Base-by-base conservation (phyloP, 306 rosid genomes). In the Canavalia ensiformis region DNA sequence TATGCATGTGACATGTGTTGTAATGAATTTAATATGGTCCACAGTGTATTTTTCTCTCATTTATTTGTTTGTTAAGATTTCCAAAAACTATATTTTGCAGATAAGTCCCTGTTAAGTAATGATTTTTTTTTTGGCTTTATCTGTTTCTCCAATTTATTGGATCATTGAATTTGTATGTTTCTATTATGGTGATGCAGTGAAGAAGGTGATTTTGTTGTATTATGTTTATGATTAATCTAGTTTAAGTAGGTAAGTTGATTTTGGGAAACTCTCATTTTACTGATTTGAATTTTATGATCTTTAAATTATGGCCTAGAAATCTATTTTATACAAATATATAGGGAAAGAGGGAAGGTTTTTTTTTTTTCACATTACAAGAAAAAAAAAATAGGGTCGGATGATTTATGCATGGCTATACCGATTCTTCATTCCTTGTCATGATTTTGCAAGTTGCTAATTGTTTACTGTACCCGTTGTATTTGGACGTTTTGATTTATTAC, bases 381-480 rank as follows among this genome's bases (percentile, higher is more conserved):
- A 52, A 18, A 57, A 39, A 30, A 28, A 8, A 12, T 52, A 70
- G 37, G 45, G 71, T 59, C 71, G 25, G n/a, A 70, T 70, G n/a
- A 45, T 73, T 44, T 29, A 59, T 63, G n/a, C 6, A 39, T 56
- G 75, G 49, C 56, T 46, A 7, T 13, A 8, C 34, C 8, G 18
- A 12, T 46, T 30, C 33, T 42, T 33, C 28, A 33, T 33, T 58
- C 4, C 10, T 39, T 75, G 29, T 37, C 35, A 50, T 29, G 2
- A 67, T 75, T 54, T 37, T 45, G 60, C 9, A 57, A 6, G 11
- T 29, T 45, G 50, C 8, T 74, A n/a, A 54, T 12, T 12, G 34
- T 55, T 50, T 44, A 55, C 44, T 86, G 57, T 11, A 51, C 11
- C 8, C 29, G 47, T 87, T 81, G 65, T 44, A 52, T 84, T 67